Conservation (phyloP, 2,329 filamentous ascomycete genomes). For the Fusarium sp. region DNA sequence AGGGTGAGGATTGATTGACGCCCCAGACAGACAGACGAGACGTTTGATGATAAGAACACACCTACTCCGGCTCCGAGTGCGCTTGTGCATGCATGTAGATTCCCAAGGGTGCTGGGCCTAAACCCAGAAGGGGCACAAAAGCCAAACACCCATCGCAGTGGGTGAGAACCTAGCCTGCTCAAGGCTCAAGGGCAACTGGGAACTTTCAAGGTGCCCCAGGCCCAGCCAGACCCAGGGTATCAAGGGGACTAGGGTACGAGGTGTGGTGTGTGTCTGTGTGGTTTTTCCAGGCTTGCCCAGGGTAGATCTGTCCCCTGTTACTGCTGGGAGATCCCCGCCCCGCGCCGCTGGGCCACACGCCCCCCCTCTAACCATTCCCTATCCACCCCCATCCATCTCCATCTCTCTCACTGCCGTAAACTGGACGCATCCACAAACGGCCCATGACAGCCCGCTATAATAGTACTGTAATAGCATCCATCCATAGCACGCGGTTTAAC, state of each 20-base stretch:
- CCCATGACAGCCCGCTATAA: slow-evolving; percentile 4
- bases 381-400: too few species aligned
- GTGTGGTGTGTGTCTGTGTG: slow-evolving; percentile 10
- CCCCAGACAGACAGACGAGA: background rate
- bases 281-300: slow-evolving; percentile 2
- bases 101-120: background rate
- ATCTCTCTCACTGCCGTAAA: slow-evolving; percentile 29
- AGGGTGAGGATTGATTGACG: slow-evolving; percentile 23
- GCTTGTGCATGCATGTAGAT: slow-evolving; percentile 4
- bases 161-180: background rate
- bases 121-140: slow-evolving; percentile 28
- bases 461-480: too few species aligned
- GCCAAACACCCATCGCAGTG: slow-evolving; percentile 33
- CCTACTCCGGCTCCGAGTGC: slow-evolving; percentile 22
- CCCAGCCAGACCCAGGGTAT: background rate
- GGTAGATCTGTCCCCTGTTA: slow-evolving; percentile 7
- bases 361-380: background rate
- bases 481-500: slow-evolving; percentile 5
- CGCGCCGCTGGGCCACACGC: slow-evolving; percentile 20
- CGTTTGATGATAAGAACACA: slow-evolving; percentile 29
- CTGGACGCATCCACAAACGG: slow-evolving; percentile 24
- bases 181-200: too few species aligned
- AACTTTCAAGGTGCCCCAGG: too few species aligned
- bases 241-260: background rate
- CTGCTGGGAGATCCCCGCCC: slow-evolving; percentile 38